Evolutionary conservation across 2,329 filamentous ascomycete genomes (phyloP).

Genomic region (Helotiales sp.): DNA sequence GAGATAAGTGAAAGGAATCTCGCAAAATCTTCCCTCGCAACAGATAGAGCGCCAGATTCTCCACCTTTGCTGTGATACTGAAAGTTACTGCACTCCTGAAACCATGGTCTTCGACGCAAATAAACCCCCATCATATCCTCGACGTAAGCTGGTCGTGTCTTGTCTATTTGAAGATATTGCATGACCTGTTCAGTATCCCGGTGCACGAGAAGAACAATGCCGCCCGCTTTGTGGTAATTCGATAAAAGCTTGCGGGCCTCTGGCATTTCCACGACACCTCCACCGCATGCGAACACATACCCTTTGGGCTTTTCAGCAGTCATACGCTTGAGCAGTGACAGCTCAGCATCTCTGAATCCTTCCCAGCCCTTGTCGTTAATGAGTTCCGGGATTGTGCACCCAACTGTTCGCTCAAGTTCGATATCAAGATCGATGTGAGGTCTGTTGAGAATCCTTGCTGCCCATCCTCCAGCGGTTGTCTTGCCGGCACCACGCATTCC

Average conservation of each 20-base stretch:
- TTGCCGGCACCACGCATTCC: slow-evolving; percentile 98
- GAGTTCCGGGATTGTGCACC: slow-evolving; percentile 83
- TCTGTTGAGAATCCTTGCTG: slow-evolving; percentile 74
- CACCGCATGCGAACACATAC: slow-evolving; percentile 90
- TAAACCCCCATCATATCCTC: slow-evolving; percentile 94
- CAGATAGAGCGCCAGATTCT: slow-evolving; percentile 39
- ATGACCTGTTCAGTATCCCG: slow-evolving; percentile 88
- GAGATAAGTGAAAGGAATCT: slow-evolving; percentile 74
- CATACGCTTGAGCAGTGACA: slow-evolving; percentile 73
- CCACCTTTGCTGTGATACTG: slow-evolving; percentile 83
- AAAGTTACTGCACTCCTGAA: slow-evolving; percentile 90
- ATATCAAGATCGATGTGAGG: slow-evolving; percentile 86
- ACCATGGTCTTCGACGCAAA: slow-evolving; percentile 86
- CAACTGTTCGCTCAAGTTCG: slow-evolving; percentile 77
- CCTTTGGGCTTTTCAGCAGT: slow-evolving; percentile 76
- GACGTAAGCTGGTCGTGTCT: slow-evolving; percentile 88
- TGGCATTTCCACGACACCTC: slow-evolving; percentile 86
- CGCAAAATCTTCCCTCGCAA: slow-evolving; percentile 64
- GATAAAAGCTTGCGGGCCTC: slow-evolving; percentile 78
- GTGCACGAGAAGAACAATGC: slow-evolving; percentile 85
- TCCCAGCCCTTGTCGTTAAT: slow-evolving; percentile 83
- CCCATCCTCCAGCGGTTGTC: slow-evolving; percentile 89
- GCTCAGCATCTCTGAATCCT: slow-evolving; percentile 80
- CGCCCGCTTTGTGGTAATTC: slow-evolving; percentile 75
- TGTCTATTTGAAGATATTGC: slow-evolving; percentile 85